phyloP scores from a whole-genome alignment of 805 yeast species.

The Lachancea kluyveri region DNA sequence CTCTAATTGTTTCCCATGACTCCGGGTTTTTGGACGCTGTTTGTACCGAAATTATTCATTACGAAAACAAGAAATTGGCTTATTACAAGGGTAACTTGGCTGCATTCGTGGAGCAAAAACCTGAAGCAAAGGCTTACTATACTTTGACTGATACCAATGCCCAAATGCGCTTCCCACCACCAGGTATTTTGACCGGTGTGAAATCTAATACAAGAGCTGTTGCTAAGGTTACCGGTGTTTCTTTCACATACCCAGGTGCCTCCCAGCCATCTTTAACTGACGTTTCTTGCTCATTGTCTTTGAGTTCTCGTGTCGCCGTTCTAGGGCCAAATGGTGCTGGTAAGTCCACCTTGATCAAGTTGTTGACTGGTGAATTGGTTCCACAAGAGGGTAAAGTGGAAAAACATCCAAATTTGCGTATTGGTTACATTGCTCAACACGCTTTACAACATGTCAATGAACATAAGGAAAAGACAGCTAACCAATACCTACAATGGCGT shows the following conservation, averaged over 20 bases:
- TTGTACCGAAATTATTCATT: conserved; percentile 94
- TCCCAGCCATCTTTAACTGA: conserved; percentile 70
- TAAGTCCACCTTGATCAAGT: conserved; percentile 89
- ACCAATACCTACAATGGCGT: conserved; percentile 98
- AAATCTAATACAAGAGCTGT: conserved; percentile 92
- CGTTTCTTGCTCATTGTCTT: conserved; percentile 85
- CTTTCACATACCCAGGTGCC: conserved; percentile 87
- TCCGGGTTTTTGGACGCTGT: conserved; percentile 93
- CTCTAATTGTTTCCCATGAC: conserved; percentile 95
- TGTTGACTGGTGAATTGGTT: conserved; percentile 85
- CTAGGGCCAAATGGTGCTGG: conserved; percentile 99
- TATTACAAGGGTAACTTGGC: conserved; percentile 95
- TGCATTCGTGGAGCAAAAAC: conserved; percentile 83
- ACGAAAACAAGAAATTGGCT: conserved; percentile 89
- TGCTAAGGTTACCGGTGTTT: conserved; percentile 77
- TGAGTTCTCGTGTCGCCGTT: conserved; percentile 95
- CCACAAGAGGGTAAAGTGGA: conserved; percentile 88
- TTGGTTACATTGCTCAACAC: conserved; percentile 98
- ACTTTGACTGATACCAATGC: conserved; percentile 89
- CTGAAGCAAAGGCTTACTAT: conserved; percentile 94
- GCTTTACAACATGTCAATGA: conserved; percentile 96
- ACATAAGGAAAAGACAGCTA: conserved; percentile 96
- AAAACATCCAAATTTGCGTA: conserved; percentile 96
- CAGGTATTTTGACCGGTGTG: conserved; percentile 96
- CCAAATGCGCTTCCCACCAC: conserved; percentile 97